phyloP scores from a whole-genome alignment of 1,284 basidiomycete genomes.

The Tylopilus orsonianus region DNA sequence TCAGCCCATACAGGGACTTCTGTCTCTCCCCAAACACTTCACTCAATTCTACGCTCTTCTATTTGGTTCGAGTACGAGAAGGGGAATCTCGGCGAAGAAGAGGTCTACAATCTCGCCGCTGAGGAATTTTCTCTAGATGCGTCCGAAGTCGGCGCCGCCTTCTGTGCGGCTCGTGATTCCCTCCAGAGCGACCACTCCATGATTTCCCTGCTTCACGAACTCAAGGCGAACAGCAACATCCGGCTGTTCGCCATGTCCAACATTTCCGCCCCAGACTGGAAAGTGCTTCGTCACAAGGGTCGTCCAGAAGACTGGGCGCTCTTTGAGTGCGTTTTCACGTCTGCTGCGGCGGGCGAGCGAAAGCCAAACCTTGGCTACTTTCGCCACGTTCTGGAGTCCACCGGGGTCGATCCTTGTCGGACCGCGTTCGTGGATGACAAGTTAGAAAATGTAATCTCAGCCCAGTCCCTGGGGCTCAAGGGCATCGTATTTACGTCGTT shows the following conservation, averaged over 20 bases:
- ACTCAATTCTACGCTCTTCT: slow-evolving; percentile 15
- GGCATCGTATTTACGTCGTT: slow-evolving; percentile 25
- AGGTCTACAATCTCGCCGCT: slow-evolving; percentile 12
- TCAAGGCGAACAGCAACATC: slow-evolving; percentile 7
- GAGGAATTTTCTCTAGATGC: slow-evolving; percentile 21
- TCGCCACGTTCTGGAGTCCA: slow-evolving; percentile 17
- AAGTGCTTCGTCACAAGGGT: slow-evolving; percentile 15
- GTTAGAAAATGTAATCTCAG: slow-evolving; percentile 24
- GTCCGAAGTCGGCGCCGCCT: slow-evolving; percentile 11
- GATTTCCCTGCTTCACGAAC: slow-evolving; percentile 18
- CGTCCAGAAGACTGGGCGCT: slow-evolving; percentile 22
- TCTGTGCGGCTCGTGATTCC: slow-evolving; percentile 11
- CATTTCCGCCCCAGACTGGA: slow-evolving; percentile 25
- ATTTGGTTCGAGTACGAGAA: slow-evolving; percentile 29
- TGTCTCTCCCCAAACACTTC: slow-evolving; percentile 16
- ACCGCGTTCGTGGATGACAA: slow-evolving; percentile 27
- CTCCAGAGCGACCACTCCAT: slow-evolving; percentile 16
- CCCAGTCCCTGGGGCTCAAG: slow-evolving; percentile 22
- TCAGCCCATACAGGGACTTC: slow-evolving; percentile 20
- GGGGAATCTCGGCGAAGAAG: slow-evolving; percentile 19
- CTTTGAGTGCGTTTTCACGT: slow-evolving; percentile 26
- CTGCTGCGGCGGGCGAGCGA: slow-evolving; percentile 20
- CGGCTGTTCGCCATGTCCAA: slow-evolving; percentile 28
- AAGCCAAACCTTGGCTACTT: slow-evolving; percentile 29
- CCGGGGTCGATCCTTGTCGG: slow-evolving; percentile 21